Evolutionary conservation across 129 eudicot species (phyloP), one percentile per base, ranked within the genome.

Genomic region (Arctium minus): DNA sequence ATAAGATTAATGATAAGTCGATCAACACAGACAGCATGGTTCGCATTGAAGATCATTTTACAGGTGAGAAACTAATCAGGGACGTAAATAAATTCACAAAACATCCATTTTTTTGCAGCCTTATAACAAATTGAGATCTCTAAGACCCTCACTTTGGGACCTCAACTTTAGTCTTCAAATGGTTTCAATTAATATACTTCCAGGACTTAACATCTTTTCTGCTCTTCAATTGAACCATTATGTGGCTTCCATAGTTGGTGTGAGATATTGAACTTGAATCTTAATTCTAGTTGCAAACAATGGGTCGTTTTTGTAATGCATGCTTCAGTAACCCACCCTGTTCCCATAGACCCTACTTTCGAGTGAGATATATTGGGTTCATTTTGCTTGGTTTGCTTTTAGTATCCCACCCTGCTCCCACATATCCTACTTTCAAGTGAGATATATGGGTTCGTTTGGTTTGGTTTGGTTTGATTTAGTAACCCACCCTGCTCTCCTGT

Each of bases 41-140:
- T 79, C 81, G 76, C 30, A 67, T 89, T 77, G 98, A 94, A 76
- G 97, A 95, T 33, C 88, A 90, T 88, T 88, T 96, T 78, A 87
- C 98, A 82, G 91, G 99, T 96, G 71, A 81, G 65, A 82, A 80
- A 73, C 75, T 79, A 39, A 78, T 72, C 3, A 53, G 22, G 46
- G 70, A 29, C 78, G 40, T 38, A 68, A 44, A 80, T 8, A 30
- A 64, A 36, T 38, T 65, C 5, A 50, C 17, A 27, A 1, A 31
- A 33, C 12, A 10, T 37, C 6, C 35, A 50, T 22, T 32, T 8
- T 74, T 64, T 39, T 70, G 48, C 70, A 84, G 50, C 53, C 33
- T 44, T 53, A 53, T 53, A 53, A 15, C 13, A 53, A 13, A 17
- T 17, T 53, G 65, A 53, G 65, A 53, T 53, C 22, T 53, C 65